A percentile compares a stretch with the other conserved stretches of the same genome.
These are phyloP conservation scores for Terfezia boudieri DNA, from an alignment of 495 filamentous ascomycete genomes.

Conservation along the genomic window DNA sequence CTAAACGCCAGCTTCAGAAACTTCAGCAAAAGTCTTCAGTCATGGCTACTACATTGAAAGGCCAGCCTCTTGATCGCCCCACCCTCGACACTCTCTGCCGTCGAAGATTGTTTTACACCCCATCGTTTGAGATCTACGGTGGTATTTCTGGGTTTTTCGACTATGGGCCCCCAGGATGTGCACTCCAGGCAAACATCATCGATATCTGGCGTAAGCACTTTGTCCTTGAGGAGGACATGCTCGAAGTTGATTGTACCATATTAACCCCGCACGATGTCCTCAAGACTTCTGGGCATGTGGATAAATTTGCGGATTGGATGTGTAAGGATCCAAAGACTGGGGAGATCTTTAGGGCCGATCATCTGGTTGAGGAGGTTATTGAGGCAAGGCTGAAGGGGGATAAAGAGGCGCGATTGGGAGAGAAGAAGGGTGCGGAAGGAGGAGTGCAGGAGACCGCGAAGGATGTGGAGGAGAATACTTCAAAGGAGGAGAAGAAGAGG, in stretches of 20 bases:
- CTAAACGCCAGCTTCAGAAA: too few relatives aligned
- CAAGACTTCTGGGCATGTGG: slow-evolving; percentile 91
- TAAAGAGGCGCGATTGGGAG: slow-evolving; percentile 43
- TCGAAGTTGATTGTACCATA: slow-evolving; percentile 70
- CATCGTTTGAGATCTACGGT: slow-evolving; percentile 83
- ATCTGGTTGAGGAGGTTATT: slow-evolving; percentile 82
- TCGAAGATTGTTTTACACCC: slow-evolving; percentile 81
- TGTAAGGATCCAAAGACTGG: slow-evolving; percentile 96
- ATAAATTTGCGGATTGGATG: slow-evolving; percentile 98
- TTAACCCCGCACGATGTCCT: slow-evolving; percentile 74
- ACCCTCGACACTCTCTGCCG: slow-evolving; percentile 64
- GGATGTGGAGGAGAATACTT: slow-evolving; percentile 21
- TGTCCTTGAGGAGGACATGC: slow-evolving; percentile 72
- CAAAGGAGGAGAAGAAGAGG: slow-evolving; percentile 31
- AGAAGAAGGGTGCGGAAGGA: slow-evolving; percentile 23
- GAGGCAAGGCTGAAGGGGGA: slow-evolving; percentile 62
- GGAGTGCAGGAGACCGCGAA: slow-evolving; percentile 33
- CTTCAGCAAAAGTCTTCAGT: neutral
- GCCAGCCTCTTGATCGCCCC: slow-evolving; percentile 63
- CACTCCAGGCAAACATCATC: slow-evolving; percentile 63
- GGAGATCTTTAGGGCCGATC: slow-evolving; percentile 88
- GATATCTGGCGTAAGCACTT: slow-evolving; percentile 88
- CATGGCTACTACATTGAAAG: slow-evolving; percentile 63
- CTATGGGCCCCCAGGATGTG: slow-evolving; percentile 62
- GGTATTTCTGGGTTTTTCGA: slow-evolving; percentile 71